These are phyloP conservation scores for Phytophthora crassamura DNA, from an alignment of 352 stramenopile genomes.

Conservation along the genomic window DNA sequence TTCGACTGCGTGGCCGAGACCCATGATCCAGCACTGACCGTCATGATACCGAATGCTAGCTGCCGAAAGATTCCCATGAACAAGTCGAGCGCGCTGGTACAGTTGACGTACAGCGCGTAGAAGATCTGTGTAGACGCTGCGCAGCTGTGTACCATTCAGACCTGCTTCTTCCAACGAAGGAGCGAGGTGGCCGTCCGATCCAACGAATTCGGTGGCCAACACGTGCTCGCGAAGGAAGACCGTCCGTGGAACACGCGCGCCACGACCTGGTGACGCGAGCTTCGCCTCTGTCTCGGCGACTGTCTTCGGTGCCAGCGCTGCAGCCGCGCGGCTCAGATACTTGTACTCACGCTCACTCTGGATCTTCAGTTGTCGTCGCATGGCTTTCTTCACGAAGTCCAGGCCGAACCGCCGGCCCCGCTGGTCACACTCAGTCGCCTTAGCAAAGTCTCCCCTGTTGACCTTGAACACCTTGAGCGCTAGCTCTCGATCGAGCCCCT, in stretches of 20 bases:
- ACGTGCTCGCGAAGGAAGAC: slow-evolving; percentile 60
- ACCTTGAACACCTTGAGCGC: slow-evolving; percentile 84
- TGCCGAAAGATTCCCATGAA: slow-evolving; percentile 55
- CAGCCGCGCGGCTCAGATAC: slow-evolving; percentile 40
- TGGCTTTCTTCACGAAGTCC: slow-evolving; percentile 62
- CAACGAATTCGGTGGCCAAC: slow-evolving; percentile 63
- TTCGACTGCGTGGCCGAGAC: slow-evolving; percentile 86
- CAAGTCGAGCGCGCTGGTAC: slow-evolving; percentile 64
- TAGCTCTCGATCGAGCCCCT: slow-evolving; percentile 28
- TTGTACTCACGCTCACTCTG: slow-evolving; percentile 62
- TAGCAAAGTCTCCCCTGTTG: slow-evolving; percentile 53
- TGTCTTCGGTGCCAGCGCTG: slow-evolving; percentile 10
- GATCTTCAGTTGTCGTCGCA: slow-evolving; percentile 67
- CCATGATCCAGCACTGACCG: slow-evolving; percentile 80
- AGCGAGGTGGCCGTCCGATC: slow-evolving; percentile 39
- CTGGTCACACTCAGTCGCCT: slow-evolving; percentile 54
- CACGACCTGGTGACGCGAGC: slow-evolving; percentile 13
- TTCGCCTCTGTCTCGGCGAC: slow-evolving; percentile 20
- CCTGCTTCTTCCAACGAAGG: slow-evolving; percentile 53
- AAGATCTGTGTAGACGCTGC: slow-evolving; percentile 46
- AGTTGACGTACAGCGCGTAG: slow-evolving; percentile 48
- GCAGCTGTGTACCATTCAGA: slow-evolving; percentile 51
- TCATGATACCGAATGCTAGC: slow-evolving; percentile 82
- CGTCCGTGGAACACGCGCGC: slow-evolving; percentile 45
- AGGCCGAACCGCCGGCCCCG: slow-evolving; percentile 57